A percentile compares a stretch with the other conserved stretches of the same genome.
Evolutionary conservation across 1,139 yeast species (phyloP).

Genomic region (Zygosaccharomyces pseudobailii): DNA sequence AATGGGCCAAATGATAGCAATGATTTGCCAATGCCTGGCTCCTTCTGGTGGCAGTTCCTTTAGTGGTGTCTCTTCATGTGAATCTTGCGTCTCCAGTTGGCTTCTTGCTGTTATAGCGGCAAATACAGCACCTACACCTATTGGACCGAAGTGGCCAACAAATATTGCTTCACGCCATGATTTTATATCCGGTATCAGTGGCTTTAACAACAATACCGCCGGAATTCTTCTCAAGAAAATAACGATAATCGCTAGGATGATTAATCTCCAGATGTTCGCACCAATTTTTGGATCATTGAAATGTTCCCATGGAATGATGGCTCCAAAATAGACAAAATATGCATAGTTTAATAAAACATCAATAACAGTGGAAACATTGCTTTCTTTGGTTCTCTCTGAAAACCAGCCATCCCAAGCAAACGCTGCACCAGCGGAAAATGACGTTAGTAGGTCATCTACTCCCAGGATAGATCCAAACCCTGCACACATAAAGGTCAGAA

Average conservation of each 20-base stretch:
- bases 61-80: slow-evolving; percentile 57
- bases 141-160: slow-evolving; percentile 97
- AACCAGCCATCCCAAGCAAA: slow-evolving; percentile 98
- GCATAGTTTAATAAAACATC: slow-evolving; percentile 80
- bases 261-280: slow-evolving; percentile 76
- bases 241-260: slow-evolving; percentile 75
- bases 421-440: slow-evolving; percentile 95
- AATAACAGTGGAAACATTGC: slow-evolving; percentile 89
- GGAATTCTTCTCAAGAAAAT: slow-evolving; percentile 85
- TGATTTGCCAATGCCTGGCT: slow-evolving; percentile 60
- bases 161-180: slow-evolving; percentile 95
- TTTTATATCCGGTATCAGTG: slow-evolving; percentile 84
- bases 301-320: slow-evolving; percentile 88
- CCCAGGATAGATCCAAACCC: slow-evolving; percentile 93
- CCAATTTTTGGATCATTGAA: slow-evolving; percentile 68
- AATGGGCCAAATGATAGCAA: slow-evolving; percentile 84
- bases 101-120: slow-evolving; percentile 81
- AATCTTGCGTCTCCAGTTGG: slow-evolving; percentile 58
- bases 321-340: slow-evolving; percentile 89
- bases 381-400: slow-evolving; percentile 79
- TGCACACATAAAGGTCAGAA: slow-evolving; percentile 81
- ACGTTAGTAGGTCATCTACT: slow-evolving; percentile 84
- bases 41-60: slow-evolving; percentile 48
- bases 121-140: slow-evolving; percentile 95
- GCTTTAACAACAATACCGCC: slow-evolving; percentile 72